Conservation (phyloP, 2,329 filamentous ascomycete species). For the Penicillium rolfsii region DNA sequence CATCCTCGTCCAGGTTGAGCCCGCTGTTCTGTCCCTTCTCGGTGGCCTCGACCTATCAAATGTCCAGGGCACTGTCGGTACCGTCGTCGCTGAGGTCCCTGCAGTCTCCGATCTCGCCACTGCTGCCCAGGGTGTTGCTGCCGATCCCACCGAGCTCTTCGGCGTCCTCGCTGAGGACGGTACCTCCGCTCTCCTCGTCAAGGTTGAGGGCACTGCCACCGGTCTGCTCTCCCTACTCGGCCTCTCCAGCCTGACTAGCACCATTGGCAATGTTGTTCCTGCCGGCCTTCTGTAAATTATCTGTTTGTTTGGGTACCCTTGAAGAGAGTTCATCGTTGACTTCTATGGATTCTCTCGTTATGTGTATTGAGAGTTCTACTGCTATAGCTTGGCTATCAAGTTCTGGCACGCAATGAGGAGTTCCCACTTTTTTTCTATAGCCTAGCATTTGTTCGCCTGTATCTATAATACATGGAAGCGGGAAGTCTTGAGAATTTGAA, state of each 20-base stretch:
- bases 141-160: slow-evolving; percentile 22
- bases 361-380: slow-evolving; percentile 16
- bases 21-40: slow-evolving; percentile 17
- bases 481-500: slow-evolving; percentile 7
- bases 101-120: slow-evolving; percentile 16
- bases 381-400: slow-evolving; percentile 14
- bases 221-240: slow-evolving; percentile 24
- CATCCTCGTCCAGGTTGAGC: slow-evolving; percentile 21
- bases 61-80: slow-evolving; percentile 22
- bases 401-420: slow-evolving; percentile 20
- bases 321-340: slow-evolving; percentile 25
- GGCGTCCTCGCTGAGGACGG: slow-evolving; percentile 21
- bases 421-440: slow-evolving; percentile 19
- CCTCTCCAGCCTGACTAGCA: slow-evolving; percentile 17
- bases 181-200: slow-evolving; percentile 22
- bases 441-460: slow-evolving; percentile 18
- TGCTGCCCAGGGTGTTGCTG: slow-evolving; percentile 18
- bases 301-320: slow-evolving; percentile 11
- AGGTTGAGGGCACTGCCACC: slow-evolving; percentile 20
- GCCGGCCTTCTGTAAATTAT: slow-evolving; percentile 20
- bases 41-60: slow-evolving; percentile 19
- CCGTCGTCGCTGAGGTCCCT: slow-evolving; percentile 21
- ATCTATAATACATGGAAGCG: slow-evolving; percentile 20
- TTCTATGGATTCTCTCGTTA: slow-evolving; percentile 26
- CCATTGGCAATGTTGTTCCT: slow-evolving; percentile 22